A percentile compares a stretch with the other conserved stretches of the same genome.
Conservation (phyloP, 108 stramenopile species). For the Cyclotella choctawhatcheeana region DNA sequence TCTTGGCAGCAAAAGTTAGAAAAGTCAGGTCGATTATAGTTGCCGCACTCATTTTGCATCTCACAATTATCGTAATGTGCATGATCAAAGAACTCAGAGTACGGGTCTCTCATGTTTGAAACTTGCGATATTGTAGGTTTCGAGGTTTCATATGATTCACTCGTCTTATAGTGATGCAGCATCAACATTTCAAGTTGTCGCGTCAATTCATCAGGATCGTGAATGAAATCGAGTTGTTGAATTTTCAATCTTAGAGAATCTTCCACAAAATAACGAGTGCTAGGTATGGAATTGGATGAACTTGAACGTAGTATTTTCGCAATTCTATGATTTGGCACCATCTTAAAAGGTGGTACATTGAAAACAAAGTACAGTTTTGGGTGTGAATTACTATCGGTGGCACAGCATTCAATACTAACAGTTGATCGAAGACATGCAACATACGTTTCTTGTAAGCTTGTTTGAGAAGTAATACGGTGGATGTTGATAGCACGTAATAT, state of each 20-base stretch:
- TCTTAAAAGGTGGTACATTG: slow-evolving; percentile 16
- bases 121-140: neutral
- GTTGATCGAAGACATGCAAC: slow-evolving; percentile 80
- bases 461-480: slow-evolving; percentile 42
- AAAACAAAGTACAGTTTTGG: slow-evolving; percentile 27
- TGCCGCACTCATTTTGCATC: slow-evolving; percentile 35
- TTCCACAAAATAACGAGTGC: slow-evolving; percentile 32
- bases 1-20: slow-evolving; percentile 8
- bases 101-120: slow-evolving; percentile 62
- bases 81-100: slow-evolving; percentile 89
- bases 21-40: slow-evolving; percentile 5
- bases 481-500: slow-evolving; percentile 72
- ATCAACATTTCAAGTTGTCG: slow-evolving; percentile 12
- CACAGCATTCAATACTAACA: slow-evolving; percentile 56
- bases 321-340: slow-evolving; percentile 49
- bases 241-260: slow-evolving; percentile 22
- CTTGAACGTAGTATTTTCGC: slow-evolving; percentile 27
- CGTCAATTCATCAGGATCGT: neutral
- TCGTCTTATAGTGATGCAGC: slow-evolving; percentile 23
- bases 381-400: slow-evolving; percentile 37
- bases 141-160: neutral
- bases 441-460: slow-evolving; percentile 1
- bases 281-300: slow-evolving; percentile 27
- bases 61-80: slow-evolving; percentile 15
- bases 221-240: slow-evolving; percentile 1